phyloP scores from a whole-genome alignment of 1,139 yeast genomes.

The Pneumocystis canis region DNA sequence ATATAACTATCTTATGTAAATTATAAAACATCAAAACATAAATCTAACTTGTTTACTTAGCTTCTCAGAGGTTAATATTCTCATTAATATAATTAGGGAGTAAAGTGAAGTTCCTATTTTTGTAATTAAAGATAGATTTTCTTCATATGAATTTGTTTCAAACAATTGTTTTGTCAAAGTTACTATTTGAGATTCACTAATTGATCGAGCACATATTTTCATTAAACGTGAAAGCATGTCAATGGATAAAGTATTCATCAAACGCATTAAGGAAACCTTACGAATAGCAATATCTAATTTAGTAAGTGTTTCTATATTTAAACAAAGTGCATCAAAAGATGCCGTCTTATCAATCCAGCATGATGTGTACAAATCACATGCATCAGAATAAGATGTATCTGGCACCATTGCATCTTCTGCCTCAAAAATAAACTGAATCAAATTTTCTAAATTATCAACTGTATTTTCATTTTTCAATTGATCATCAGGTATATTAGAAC shows the following conservation, averaged over 20 bases:
- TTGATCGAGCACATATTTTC: conserved; percentile 1
- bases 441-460: not conserved
- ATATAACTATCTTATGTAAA: conserved; percentile 20
- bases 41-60: not conserved
- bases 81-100: not conserved
- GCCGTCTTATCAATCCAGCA: not conserved
- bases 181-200: not conserved
- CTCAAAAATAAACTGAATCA: not conserved
- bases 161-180: not conserved
- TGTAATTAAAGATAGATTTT: not conserved
- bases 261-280: not conserved
- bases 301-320: not conserved
- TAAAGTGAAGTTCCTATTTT: not conserved
- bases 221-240: not conserved
- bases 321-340: not conserved
- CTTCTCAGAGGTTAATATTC: not conserved
- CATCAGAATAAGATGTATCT: not conserved
- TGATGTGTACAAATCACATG: not conserved
- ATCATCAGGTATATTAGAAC: not conserved
- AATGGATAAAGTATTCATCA: not conserved
- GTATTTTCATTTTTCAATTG: not conserved
- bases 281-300: not conserved
- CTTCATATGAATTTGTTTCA: not conserved
- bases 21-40: not conserved
- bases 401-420: conserved; percentile 1